phyloP scores from a whole-genome alignment of 306 rosid species.

The Lathyrus tuberosus region DNA sequence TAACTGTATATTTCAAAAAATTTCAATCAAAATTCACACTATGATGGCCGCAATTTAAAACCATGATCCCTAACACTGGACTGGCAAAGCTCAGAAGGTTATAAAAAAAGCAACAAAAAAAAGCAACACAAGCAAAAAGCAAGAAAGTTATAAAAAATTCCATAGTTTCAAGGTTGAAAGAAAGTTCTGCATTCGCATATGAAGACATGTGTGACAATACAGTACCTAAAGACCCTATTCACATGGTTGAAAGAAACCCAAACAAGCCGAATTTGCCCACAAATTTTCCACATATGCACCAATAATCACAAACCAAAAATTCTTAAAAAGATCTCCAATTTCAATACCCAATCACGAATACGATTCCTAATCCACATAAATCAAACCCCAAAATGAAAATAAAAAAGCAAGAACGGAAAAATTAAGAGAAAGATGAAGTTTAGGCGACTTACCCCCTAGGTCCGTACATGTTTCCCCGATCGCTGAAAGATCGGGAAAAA shows the following conservation, averaged over 20 bases:
- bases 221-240: neutral
- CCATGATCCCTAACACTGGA: neutral
- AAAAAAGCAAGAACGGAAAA: neutral
- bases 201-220: neutral
- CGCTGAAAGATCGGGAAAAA: conserved; percentile 37
- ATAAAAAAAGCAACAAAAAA: neutral
- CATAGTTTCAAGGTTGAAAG: neutral
- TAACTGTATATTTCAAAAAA: too few species aligned
- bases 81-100: conserved; percentile 5
- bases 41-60: too few species aligned
- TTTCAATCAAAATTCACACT: too few species aligned
- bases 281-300: conserved; percentile 3
- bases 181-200: neutral
- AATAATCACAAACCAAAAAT: neutral
- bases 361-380: neutral
- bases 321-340: neutral
- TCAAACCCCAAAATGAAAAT: conserved; percentile 2
- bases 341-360: conserved; percentile 13
- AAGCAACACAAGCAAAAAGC: neutral
- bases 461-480: conserved; percentile 44
- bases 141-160: neutral
- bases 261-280: neutral
- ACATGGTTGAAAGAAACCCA: neutral
- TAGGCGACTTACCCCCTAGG: conserved; percentile 40
- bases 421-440: neutral